Evolutionary conservation across 139 green algal genomes (phyloP).

Genomic region (Chlamydomonas eustigma): DNA sequence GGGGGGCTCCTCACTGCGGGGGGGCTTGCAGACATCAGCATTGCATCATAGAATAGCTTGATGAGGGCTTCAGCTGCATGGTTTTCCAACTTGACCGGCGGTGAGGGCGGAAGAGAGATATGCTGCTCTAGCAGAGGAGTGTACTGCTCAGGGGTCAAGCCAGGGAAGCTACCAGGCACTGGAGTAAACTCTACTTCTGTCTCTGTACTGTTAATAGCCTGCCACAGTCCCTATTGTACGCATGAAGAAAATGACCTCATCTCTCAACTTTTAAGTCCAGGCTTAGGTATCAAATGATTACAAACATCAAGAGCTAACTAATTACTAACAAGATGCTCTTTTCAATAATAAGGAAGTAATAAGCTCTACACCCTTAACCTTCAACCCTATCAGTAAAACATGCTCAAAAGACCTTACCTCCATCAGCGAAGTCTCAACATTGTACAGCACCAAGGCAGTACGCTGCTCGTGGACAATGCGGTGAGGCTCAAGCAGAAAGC

Average conservation of each 20-base stretch:
- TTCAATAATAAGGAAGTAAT: no score
- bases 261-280: no score
- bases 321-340: no score
- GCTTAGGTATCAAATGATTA: no score
- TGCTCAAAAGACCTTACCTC: no score
- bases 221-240: background rate
- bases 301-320: no score
- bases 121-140: background rate
- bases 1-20: no score
- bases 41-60: background rate
- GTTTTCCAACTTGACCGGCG: background rate
- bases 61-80: background rate
- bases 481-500: background rate
- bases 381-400: no score
- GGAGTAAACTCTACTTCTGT: background rate
- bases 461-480: background rate
- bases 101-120: background rate
- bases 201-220: background rate
- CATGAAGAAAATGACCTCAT: no score
- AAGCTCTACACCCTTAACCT: no score
- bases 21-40: background rate
- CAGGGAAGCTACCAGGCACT: background rate
- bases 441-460: background rate
- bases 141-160: background rate
- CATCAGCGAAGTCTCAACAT: background rate